A percentile compares a stretch with the other conserved stretches of the same genome.
Conservation (phyloP, 2,329 filamentous ascomycete species). For the Coniochaeta pulveracea region DNA sequence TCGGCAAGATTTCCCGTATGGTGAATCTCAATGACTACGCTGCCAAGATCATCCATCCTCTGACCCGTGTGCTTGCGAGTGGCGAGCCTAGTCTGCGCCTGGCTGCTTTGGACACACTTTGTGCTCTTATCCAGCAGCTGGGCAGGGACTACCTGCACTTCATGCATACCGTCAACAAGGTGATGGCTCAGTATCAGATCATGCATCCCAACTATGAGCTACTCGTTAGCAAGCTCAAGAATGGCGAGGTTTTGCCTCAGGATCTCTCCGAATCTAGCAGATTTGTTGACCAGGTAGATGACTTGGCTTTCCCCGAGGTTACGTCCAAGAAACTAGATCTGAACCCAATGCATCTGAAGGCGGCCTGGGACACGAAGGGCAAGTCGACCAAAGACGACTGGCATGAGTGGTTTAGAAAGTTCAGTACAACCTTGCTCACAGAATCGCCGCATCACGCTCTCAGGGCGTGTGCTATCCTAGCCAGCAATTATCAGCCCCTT, state of each 20-base stretch:
- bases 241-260: slow-evolving; percentile 88
- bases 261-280: slow-evolving; percentile 80
- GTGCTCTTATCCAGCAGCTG: slow-evolving; percentile 88
- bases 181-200: slow-evolving; percentile 67
- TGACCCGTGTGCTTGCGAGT: slow-evolving; percentile 69
- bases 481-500: slow-evolving; percentile 81
- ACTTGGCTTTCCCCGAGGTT: slow-evolving; percentile 71
- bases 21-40: slow-evolving; percentile 97
- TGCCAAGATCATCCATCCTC: slow-evolving; percentile 88
- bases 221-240: slow-evolving; percentile 83
- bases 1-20: slow-evolving; percentile 87
- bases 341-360: slow-evolving; percentile 94
- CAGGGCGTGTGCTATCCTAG: slow-evolving; percentile 82
- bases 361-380: slow-evolving; percentile 91
- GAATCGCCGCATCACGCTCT: slow-evolving; percentile 95
- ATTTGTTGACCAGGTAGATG: slow-evolving; percentile 68
- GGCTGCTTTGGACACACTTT: slow-evolving; percentile 85
- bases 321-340: slow-evolving; percentile 90
- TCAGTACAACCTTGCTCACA: slow-evolving; percentile 88
- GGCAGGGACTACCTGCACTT: slow-evolving; percentile 94
- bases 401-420: slow-evolving; percentile 96
- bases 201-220: slow-evolving; percentile 87
- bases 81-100: slow-evolving; percentile 64
- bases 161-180: slow-evolving; percentile 85
- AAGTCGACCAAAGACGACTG: slow-evolving; percentile 98